phyloP scores from a whole-genome alignment of 2,329 filamentous ascomycete genomes.

The Ilyonectria robusta region DNA sequence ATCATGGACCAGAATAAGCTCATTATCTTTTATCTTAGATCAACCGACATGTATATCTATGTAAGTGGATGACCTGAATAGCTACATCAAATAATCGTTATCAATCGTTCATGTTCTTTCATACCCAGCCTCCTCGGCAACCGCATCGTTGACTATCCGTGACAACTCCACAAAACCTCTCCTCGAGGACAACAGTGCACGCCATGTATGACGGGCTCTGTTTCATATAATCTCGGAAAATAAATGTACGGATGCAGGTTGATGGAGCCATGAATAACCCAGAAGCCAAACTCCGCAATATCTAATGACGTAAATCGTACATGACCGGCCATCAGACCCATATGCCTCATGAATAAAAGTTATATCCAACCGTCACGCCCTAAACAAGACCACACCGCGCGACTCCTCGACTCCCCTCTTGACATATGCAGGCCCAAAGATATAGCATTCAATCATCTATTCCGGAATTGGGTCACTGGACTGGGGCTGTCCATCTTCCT shows the following conservation, averaged over 20 bases:
- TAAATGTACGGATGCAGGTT: slow-evolving; percentile 42
- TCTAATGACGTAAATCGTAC: slow-evolving; percentile 51
- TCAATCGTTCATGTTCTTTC: slow-evolving; percentile 32
- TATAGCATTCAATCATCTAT: slow-evolving; percentile 40
- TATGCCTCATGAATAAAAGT: slow-evolving; percentile 40
- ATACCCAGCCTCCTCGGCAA: slow-evolving; percentile 12
- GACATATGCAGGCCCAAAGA: slow-evolving; percentile 19
- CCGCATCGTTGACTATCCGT: background rate
- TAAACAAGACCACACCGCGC: slow-evolving; percentile 36
- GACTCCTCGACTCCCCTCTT: slow-evolving; percentile 10
- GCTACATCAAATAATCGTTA: slow-evolving; percentile 9
- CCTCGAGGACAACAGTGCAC: slow-evolving; percentile 37
- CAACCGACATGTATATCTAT: background rate
- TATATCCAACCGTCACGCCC: slow-evolving; percentile 46
- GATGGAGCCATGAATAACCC: slow-evolving; percentile 48
- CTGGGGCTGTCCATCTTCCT: slow-evolving; percentile 59
- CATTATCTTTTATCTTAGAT: background rate
- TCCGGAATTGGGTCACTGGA: slow-evolving; percentile 53
- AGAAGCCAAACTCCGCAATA: slow-evolving; percentile 51
- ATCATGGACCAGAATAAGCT: background rate
- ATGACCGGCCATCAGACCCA: slow-evolving; percentile 47
- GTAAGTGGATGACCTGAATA: background rate
- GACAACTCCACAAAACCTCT: slow-evolving; percentile 2
- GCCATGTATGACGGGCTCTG: slow-evolving; percentile 32
- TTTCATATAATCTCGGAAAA: slow-evolving; percentile 25